Conservation (phyloP, 768 basidiomycete species). For the Naganishia vaughanmartiniae region DNA sequence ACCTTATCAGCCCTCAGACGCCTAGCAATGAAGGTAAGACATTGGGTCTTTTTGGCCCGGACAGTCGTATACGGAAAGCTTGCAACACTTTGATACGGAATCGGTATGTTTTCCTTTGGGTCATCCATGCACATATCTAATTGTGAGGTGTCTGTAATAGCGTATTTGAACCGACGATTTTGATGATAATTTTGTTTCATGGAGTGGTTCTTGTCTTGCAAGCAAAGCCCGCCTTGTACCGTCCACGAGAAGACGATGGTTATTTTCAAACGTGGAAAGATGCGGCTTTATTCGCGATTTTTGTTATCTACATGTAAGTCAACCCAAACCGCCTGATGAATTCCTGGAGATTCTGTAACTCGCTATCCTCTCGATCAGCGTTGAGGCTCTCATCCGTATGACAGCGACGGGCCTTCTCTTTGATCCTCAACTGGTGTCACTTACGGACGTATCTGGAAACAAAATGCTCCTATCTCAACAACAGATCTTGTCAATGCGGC, state of each 20-base stretch:
- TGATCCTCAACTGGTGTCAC: constrained; percentile 58
- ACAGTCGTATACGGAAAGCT: not conserved
- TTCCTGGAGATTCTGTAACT: not conserved
- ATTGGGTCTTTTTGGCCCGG: constrained; percentile 5
- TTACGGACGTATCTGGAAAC: constrained; percentile 5
- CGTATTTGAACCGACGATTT: constrained; percentile 80
- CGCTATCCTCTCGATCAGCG: constrained; percentile 51
- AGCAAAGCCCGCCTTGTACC: constrained; percentile 60
- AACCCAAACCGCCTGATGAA: constrained; percentile 30
- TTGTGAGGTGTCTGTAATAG: constrained; percentile 52
- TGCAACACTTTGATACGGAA: constrained; percentile 3
- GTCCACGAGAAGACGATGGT: constrained; percentile 54
- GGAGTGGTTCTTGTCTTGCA: constrained; percentile 79
- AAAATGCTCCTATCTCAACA: constrained; percentile 12
- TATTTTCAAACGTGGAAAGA: constrained; percentile 92
- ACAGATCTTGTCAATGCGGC: constrained; percentile 3
- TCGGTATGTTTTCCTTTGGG: not conserved
- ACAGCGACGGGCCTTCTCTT: constrained; percentile 83
- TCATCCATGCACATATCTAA: not conserved
- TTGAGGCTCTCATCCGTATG: constrained; percentile 84
- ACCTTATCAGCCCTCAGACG: not conserved
- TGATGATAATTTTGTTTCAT: constrained; percentile 78
- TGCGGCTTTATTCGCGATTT: constrained; percentile 75
- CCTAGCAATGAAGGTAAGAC: constrained; percentile 9
- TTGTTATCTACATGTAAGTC: constrained; percentile 77